phyloP scores from a whole-genome alignment of 345 rosid species.

The Citrus reticulata region DNA sequence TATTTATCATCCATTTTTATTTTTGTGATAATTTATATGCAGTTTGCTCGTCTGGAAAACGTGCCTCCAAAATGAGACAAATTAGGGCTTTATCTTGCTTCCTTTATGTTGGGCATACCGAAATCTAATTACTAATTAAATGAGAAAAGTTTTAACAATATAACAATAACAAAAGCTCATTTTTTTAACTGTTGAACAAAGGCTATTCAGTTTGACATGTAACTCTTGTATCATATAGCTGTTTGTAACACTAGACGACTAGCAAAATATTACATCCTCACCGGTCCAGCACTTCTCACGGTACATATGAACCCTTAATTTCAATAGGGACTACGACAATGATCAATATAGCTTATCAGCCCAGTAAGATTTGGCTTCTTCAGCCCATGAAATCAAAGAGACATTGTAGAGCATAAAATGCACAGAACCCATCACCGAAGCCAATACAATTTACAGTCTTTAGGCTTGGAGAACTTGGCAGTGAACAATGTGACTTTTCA shows the following conservation, averaged over 20 bases:
- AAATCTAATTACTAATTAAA: background rate
- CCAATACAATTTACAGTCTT: conserved; percentile 3
- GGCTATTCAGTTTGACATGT: conserved; percentile 20
- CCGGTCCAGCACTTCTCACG: background rate
- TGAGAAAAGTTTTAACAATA: background rate
- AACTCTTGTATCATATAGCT: conserved; percentile 21
- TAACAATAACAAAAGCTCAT: background rate
- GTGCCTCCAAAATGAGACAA: background rate
- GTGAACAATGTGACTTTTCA: conserved; percentile 70
- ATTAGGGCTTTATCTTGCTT: background rate
- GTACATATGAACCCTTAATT: background rate
- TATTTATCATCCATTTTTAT: background rate
- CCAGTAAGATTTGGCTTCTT: background rate
- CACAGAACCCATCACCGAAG: background rate
- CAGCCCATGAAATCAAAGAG: conserved; percentile 1
- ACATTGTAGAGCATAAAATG: conserved; percentile 1
- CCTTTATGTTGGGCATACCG: background rate
- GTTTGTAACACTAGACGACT: conserved; percentile 6
- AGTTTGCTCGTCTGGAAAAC: background rate
- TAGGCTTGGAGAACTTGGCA: conserved; percentile 75
- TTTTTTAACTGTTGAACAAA: background rate
- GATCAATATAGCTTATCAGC: background rate
- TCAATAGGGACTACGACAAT: background rate
- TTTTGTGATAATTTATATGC: background rate
- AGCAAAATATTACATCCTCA: conserved; percentile 21